Evolutionary conservation across 179 eudicot genomes (phyloP).

Genomic region (Sideroxylon spinosum): DNA sequence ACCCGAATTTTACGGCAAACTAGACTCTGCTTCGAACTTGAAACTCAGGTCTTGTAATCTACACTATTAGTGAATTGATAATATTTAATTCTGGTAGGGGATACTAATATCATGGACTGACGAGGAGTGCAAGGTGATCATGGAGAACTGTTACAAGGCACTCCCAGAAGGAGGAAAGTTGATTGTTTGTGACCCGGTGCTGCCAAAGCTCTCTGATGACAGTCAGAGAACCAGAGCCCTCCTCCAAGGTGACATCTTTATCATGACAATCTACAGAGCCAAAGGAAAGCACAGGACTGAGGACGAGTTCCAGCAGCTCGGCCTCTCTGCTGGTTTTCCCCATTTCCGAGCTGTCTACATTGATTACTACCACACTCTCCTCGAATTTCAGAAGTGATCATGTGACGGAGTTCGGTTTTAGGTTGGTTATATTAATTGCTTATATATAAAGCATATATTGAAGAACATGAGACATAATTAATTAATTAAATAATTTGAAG

Average conservation of each 20-base stretch:
- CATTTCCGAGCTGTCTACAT: constrained; percentile 38
- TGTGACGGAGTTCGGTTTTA: too few species aligned
- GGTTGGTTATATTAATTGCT: too few species aligned
- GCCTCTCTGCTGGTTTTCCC: constrained; percentile 36
- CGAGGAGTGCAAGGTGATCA: constrained; percentile 29
- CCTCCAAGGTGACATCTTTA: constrained; percentile 50
- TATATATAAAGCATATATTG: too few species aligned
- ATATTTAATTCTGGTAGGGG: constrained; percentile 30
- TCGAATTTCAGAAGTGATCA: constrained; percentile 44
- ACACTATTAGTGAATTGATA: too few species aligned
- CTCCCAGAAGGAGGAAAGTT: constrained; percentile 48
- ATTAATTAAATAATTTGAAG: too few species aligned
- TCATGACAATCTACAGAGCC: constrained; percentile 48
- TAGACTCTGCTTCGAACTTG: too few species aligned
- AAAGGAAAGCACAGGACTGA: constrained; percentile 49
- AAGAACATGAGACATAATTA: too few species aligned
- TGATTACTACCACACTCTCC: constrained; percentile 43
- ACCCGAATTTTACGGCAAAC: too few species aligned
- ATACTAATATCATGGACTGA: constrained; percentile 49
- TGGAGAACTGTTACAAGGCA: constrained; percentile 43
- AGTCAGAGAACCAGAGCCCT: constrained; percentile 53
- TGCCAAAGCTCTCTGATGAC: constrained; percentile 40
- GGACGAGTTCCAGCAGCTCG: constrained; percentile 45
- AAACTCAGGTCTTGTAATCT: too few species aligned
- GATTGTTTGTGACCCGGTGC: constrained; percentile 47